phyloP scores from a whole-genome alignment of 257 asterid genomes.

The Solanum chilense region DNA sequence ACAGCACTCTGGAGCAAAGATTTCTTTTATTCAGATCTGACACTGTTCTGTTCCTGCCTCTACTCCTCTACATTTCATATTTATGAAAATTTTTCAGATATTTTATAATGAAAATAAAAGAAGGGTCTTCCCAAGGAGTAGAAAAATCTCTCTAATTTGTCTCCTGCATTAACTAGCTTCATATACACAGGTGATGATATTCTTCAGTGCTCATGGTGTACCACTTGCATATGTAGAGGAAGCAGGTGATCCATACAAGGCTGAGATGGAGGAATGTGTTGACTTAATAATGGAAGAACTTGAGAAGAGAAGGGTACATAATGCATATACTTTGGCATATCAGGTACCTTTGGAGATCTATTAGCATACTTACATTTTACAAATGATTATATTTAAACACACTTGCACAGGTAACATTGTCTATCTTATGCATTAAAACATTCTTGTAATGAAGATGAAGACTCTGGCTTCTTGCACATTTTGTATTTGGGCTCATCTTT shows the following conservation, averaged over 20 bases:
- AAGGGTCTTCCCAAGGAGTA: not conserved
- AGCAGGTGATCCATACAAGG: slow-evolving; percentile 99
- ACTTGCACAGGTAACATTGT: not conserved
- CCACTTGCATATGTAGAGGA: slow-evolving; percentile 98
- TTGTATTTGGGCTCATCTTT: not conserved
- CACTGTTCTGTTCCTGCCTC: not conserved
- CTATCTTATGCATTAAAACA: not conserved
- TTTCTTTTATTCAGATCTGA: not conserved
- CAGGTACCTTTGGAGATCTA: slow-evolving; percentile 41
- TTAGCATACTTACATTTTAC: not conserved
- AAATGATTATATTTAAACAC: not conserved
- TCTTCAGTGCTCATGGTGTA: slow-evolving; percentile 99
- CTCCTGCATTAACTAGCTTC: not conserved
- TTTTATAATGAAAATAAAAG: not conserved
- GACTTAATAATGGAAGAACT: slow-evolving; percentile 97
- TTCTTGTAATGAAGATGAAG: not conserved
- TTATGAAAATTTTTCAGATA: not conserved
- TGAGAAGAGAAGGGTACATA: slow-evolving; percentile 56
- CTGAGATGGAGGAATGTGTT: slow-evolving; percentile 99
- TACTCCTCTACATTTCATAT: not conserved
- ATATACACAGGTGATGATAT: slow-evolving; percentile 75
- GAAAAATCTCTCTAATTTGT: not conserved
- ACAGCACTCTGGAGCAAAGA: not conserved
- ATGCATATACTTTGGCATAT: slow-evolving; percentile 87
- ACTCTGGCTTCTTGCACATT: not conserved